Evolutionary conservation across 1,284 basidiomycete genomes (phyloP).

Genomic region (Agaricales sp.): DNA sequence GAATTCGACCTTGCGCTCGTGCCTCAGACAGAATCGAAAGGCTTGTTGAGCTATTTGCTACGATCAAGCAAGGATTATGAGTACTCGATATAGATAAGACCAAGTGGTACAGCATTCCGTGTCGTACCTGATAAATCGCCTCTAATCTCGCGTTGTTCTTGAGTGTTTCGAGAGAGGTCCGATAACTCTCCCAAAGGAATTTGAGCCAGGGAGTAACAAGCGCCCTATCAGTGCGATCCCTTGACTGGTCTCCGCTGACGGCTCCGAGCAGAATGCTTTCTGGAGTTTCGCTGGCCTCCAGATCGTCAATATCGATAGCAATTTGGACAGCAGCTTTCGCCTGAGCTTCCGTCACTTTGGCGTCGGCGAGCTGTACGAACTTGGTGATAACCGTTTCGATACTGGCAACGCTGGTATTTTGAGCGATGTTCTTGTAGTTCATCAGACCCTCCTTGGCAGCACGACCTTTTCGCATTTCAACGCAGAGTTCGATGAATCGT

Average conservation of each 20-base stretch:
- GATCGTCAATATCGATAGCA: slow-evolving; percentile 77
- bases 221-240: slow-evolving; percentile 92
- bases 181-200: slow-evolving; percentile 97
- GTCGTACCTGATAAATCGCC: slow-evolving; percentile 82
- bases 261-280: slow-evolving; percentile 85
- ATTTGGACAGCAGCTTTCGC: slow-evolving; percentile 70
- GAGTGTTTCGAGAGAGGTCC: slow-evolving; percentile 92
- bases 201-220: slow-evolving; percentile 97
- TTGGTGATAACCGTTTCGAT: slow-evolving; percentile 90
- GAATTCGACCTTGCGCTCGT: slow-evolving; percentile 96
- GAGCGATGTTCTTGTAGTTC: slow-evolving; percentile 95
- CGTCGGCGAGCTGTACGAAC: slow-evolving; percentile 84
- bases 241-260: slow-evolving; percentile 86
- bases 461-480: slow-evolving; percentile 89
- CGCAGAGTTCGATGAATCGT: slow-evolving; percentile 91
- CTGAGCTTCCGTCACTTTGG: slow-evolving; percentile 81
- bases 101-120: no score
- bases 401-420: slow-evolving; percentile 85
- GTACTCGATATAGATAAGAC: slow-evolving; percentile 7
- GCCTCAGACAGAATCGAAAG: slow-evolving; percentile 92
- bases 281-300: slow-evolving; percentile 87
- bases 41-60: slow-evolving; percentile 97
- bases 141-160: slow-evolving; percentile 97
- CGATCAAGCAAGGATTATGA: slow-evolving; percentile 9
- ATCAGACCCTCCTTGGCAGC: slow-evolving; percentile 93